These are phyloP conservation scores for Boletellus ananiceps DNA, from an alignment of 768 basidiomycete genomes.

Conservation along the genomic window DNA sequence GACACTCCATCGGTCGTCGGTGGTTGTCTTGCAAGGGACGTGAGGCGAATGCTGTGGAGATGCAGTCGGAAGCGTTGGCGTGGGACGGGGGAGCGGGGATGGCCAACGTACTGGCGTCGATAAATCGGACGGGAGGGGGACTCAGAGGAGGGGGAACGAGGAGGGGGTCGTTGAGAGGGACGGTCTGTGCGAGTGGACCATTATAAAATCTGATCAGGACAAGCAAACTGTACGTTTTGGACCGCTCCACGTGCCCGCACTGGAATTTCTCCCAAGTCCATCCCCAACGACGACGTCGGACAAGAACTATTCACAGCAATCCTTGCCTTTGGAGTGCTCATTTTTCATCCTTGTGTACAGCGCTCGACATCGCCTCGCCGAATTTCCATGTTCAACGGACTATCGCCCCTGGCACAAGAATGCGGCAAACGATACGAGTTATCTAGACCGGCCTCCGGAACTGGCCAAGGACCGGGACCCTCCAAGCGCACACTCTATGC, in stretches of 20 bases:
- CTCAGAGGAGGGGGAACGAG: slow-evolving; percentile 2
- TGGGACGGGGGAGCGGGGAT: not conserved
- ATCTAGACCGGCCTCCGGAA: no score
- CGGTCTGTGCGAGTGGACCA: slow-evolving; percentile 13
- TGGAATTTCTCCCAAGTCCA: slow-evolving; percentile 4
- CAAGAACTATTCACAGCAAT: no score
- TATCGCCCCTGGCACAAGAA: no score
- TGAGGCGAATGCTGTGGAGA: not conserved
- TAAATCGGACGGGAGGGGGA: no score
- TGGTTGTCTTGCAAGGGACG: slow-evolving; percentile 4
- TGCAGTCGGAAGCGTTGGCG: not conserved
- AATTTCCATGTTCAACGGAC: no score
- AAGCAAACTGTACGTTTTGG: slow-evolving; percentile 26
- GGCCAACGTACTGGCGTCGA: not conserved
- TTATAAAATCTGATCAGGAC: slow-evolving; percentile 29
- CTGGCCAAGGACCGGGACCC: no score
- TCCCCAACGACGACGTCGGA: not conserved
- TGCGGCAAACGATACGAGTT: no score
- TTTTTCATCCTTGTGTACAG: no score
- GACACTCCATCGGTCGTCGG: slow-evolving; percentile 43
- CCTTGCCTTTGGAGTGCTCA: no score
- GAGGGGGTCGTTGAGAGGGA: slow-evolving; percentile 2
- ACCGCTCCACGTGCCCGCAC: slow-evolving; percentile 24
- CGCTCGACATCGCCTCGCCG: no score
- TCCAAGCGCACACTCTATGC: no score